Base-by-base conservation (phyloP, 192 early-diverging fungal genomes). In the Coemansia sp. region DNA sequence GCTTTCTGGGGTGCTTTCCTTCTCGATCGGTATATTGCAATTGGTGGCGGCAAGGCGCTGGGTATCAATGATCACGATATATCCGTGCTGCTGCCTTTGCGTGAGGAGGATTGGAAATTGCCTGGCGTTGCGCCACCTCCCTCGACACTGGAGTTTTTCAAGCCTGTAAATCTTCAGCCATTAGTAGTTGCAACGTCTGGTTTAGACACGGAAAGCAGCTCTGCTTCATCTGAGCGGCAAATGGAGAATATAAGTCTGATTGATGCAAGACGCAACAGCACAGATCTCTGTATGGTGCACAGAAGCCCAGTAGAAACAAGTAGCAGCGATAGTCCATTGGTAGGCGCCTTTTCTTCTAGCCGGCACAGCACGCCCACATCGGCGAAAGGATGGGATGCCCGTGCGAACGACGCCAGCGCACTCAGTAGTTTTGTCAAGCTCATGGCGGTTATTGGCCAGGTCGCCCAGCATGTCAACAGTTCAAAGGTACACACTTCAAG, bases 41-140 rank as follows among this genome's bases (percentile, higher is more conserved):
- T 84, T 60, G 74, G 76, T 21, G 77, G 77, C 41, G 81, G 81
- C 9, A 78, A 84, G 73, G 68, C 81, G 6, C 70, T 84, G 59
- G 81, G 81, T 5, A 84, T 84, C 16, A 84, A 84, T 50, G 81
- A 84, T 63, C 57, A 65, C 68, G 81, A 84, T 52, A 79, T 84
- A 38, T 63, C 73, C 1, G 73, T 84, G 5, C 67, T 78, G 7
- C 59, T 84, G 48, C 81, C 81, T 16, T 48, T 84, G 21, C 65
- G 71, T 45, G 70, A 76, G 47, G 62, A 79, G n/a, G 74, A 73
- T 68, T 84, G 81, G 81, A 64, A 68, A 48, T 47, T 52, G 23
- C 59, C 61, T 3, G 45, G 40, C 18, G 42, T 48, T 15, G 69
- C 80, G 15, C 80, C 80, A 50, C 75, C 80, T 4, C 59, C 65